Conservation (phyloP, 495 filamentous ascomycete genomes). For the Daldinia vernicosa region DNA sequence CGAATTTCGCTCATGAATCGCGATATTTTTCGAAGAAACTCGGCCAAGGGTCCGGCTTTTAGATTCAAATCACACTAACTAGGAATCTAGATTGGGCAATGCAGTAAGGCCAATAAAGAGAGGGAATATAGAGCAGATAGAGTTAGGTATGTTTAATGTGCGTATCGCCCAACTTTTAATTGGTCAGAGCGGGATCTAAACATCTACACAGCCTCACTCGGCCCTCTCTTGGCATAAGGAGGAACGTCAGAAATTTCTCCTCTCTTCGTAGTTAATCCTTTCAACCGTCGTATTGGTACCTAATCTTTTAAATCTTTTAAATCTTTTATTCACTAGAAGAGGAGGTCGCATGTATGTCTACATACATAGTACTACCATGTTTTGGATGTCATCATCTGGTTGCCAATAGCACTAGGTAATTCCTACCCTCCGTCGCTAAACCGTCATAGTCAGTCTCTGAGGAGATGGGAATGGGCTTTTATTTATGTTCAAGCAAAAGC, state of each 20-base stretch:
- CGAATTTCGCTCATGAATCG: slow-evolving; percentile 27
- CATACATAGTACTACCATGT: slow-evolving; percentile 2
- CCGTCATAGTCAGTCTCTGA: neutral
- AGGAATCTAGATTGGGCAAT: neutral
- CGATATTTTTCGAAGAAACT: slow-evolving; percentile 9
- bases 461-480: slow-evolving; percentile 4
- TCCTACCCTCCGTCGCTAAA: neutral
- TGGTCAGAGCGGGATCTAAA: slow-evolving; percentile 25
- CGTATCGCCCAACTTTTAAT: slow-evolving; percentile 27
- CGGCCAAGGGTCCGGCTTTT: neutral
- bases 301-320: no score
- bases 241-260: slow-evolving; percentile 26
- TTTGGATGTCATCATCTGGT: slow-evolving; percentile 10
- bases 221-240: slow-evolving; percentile 34
- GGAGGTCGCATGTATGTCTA: neutral
- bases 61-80: neutral
- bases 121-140: slow-evolving; percentile 8
- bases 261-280: slow-evolving; percentile 20
- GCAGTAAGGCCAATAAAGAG: neutral
- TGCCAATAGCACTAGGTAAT: neutral
- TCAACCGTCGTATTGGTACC: slow-evolving; percentile 8
- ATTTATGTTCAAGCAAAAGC: slow-evolving; percentile 10
- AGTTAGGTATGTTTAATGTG: slow-evolving; percentile 4
- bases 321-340: neutral
- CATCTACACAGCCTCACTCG: slow-evolving; percentile 40